Conservation (phyloP, 768 basidiomycete genomes). For the Pulveroboletus sp. region DNA sequence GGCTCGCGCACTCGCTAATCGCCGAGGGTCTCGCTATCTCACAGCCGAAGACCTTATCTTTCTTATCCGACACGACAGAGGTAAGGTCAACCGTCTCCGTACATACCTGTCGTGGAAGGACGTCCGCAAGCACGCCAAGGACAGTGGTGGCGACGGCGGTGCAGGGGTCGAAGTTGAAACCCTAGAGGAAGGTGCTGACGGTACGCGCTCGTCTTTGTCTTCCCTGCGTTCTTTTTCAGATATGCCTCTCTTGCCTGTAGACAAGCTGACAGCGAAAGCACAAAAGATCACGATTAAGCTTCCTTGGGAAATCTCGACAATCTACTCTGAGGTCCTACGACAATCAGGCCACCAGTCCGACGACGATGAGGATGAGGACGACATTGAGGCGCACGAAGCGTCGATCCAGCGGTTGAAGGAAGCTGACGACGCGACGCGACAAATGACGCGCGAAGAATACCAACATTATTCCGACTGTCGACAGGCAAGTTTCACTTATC, state of each 20-base stretch:
- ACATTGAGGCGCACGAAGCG: slow-evolving; percentile 92
- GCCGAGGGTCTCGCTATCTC: slow-evolving; percentile 80
- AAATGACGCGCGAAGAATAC: slow-evolving; percentile 97
- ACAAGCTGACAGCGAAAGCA: slow-evolving; percentile 76
- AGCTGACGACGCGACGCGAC: slow-evolving; percentile 89
- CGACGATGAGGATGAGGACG: slow-evolving; percentile 94
- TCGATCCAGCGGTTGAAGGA: slow-evolving; percentile 90
- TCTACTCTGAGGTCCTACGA: slow-evolving; percentile 82
- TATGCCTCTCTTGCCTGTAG: slow-evolving; percentile 31
- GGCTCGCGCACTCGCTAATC: slow-evolving; percentile 76
- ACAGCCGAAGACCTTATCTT: slow-evolving; percentile 95
- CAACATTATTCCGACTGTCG: slow-evolving; percentile 96
- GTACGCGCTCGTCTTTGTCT: slow-evolving; percentile 33
- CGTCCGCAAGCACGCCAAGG: slow-evolving; percentile 91
- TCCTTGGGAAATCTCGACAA: slow-evolving; percentile 91
- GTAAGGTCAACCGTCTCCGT: slow-evolving; percentile 87
- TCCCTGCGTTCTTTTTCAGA: background rate
- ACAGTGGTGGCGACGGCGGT: slow-evolving; percentile 77
- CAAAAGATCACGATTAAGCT: slow-evolving; percentile 93
- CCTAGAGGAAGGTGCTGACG: slow-evolving; percentile 79
- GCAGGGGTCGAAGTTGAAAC: slow-evolving; percentile 79
- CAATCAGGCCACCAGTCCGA: slow-evolving; percentile 79
- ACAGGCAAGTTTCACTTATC: slow-evolving; percentile 94
- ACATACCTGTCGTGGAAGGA: slow-evolving; percentile 98
- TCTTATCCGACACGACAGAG: slow-evolving; percentile 89